A percentile compares a stretch with the other conserved stretches of the same genome.
Conservation (phyloP, 176 grass and related monocot species). For the Eleusine indica region DNA sequence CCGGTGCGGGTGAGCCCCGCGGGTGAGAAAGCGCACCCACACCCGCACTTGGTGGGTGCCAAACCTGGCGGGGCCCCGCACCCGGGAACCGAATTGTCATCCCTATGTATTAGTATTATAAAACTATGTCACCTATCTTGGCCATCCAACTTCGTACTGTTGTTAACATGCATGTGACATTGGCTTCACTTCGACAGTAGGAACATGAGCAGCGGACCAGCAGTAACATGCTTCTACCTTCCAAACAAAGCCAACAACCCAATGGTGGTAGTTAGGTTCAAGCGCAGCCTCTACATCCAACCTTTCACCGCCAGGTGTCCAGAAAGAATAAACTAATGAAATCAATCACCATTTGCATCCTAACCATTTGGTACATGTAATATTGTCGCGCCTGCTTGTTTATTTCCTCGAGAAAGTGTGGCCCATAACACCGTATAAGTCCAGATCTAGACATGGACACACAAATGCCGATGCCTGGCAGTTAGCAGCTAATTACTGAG, state of each 20-base stretch:
- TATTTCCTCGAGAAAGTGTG: not conserved
- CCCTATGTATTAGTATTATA: too few relatives aligned
- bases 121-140: too few relatives aligned
- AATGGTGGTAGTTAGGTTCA: slow-evolving; percentile 9
- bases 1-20: too few relatives aligned
- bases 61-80: too few relatives aligned
- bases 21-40: too few relatives aligned
- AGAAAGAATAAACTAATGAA: not conserved
- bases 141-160: not conserved
- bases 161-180: slow-evolving; percentile 2
- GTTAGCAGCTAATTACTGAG: slow-evolving; percentile 13
- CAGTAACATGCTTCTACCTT: not conserved
- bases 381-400: not conserved
- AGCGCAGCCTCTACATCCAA: not conserved
- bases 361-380: not conserved
- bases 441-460: slow-evolving; percentile 5
- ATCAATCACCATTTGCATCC: not conserved
- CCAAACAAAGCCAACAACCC: slow-evolving; percentile 17
- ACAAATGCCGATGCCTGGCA: slow-evolving; percentile 2
- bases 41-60: too few relatives aligned
- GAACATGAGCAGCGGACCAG: not conserved
- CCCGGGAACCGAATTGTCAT: too few relatives aligned
- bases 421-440: not conserved
- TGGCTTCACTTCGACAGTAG: not conserved
- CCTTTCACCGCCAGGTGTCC: not conserved